A percentile compares a stretch with the other conserved stretches of the same genome.
Conservation (phyloP, 805 yeast species). For the Kazachstania bromeliacearum region DNA sequence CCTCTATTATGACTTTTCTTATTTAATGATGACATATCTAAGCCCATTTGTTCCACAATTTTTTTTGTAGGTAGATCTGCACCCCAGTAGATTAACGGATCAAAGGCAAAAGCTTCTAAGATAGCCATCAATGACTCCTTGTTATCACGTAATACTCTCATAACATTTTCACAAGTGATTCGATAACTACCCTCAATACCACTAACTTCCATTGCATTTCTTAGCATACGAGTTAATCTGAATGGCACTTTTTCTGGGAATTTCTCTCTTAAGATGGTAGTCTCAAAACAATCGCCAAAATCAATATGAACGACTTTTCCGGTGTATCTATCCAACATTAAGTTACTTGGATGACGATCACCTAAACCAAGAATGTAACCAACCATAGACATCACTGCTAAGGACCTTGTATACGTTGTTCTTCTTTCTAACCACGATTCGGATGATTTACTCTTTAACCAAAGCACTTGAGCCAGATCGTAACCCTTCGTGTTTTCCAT, state of each 20-base stretch:
- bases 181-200: constrained; percentile 97
- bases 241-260: constrained; percentile 98
- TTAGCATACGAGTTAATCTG: constrained; percentile 90
- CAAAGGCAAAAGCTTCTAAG: constrained; percentile 95
- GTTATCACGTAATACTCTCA: constrained; percentile 88
- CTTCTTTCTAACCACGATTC: constrained; percentile 98
- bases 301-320: constrained; percentile 97
- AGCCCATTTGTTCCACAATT: constrained; percentile 57
- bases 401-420: constrained; percentile 88
- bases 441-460: constrained; percentile 92
- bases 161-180: constrained; percentile 93
- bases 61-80: constrained; percentile 83
- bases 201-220: constrained; percentile 97
- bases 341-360: constrained; percentile 94
- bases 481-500: constrained; percentile 93
- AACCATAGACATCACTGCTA: constrained; percentile 98
- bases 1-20: constrained; percentile 60
- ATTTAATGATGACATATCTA: constrained; percentile 55
- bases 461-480: constrained; percentile 86
- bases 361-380: constrained; percentile 96
- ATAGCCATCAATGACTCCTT: constrained; percentile 97
- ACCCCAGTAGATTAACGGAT: constrained; percentile 98
- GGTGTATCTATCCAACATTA: constrained; percentile 88
- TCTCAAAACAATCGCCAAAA: constrained; percentile 98
- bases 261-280: constrained; percentile 91